Conservation (phyloP, 1,284 basidiomycete genomes). For the Rhizopogon hawkerae region DNA sequence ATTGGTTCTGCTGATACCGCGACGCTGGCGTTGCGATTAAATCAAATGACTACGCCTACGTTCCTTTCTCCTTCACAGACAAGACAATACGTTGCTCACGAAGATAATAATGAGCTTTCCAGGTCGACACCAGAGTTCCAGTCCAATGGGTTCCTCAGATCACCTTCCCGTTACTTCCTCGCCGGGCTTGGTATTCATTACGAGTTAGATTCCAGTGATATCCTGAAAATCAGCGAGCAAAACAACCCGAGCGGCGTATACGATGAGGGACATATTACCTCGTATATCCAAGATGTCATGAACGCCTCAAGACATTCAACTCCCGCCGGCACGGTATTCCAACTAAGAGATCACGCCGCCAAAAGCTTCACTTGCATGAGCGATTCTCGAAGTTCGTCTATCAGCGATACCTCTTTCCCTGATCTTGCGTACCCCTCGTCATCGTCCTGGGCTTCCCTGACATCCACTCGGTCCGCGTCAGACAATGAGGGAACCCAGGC, state of each 20-base stretch:
- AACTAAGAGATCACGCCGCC: not conserved
- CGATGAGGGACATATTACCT: not conserved
- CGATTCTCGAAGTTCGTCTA: not conserved
- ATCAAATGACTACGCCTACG: conserved; percentile 16
- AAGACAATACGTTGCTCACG: conserved; percentile 8
- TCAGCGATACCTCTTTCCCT: not conserved
- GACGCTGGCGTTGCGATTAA: conserved; percentile 25
- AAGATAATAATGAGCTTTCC: conserved; percentile 1
- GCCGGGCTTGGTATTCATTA: conserved; percentile 26
- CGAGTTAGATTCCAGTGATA: conserved; percentile 3
- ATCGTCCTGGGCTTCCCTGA: not conserved
- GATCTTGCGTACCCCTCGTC: not conserved
- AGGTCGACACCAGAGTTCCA: conserved; percentile 26
- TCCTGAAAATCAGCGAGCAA: not conserved
- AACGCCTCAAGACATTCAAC: not conserved
- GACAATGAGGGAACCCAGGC: not conserved
- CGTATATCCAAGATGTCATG: not conserved
- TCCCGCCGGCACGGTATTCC: not conserved
- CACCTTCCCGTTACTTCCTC: conserved; percentile 13
- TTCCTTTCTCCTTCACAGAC: conserved; percentile 24
- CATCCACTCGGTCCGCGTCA: not conserved
- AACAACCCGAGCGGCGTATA: not conserved
- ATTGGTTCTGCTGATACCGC: conserved; percentile 11
- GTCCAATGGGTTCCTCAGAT: conserved; percentile 24
- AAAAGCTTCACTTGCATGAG: not conserved